Base-by-base conservation (phyloP, 345 rosid genomes). In the Excoecaria cochinchinensis region DNA sequence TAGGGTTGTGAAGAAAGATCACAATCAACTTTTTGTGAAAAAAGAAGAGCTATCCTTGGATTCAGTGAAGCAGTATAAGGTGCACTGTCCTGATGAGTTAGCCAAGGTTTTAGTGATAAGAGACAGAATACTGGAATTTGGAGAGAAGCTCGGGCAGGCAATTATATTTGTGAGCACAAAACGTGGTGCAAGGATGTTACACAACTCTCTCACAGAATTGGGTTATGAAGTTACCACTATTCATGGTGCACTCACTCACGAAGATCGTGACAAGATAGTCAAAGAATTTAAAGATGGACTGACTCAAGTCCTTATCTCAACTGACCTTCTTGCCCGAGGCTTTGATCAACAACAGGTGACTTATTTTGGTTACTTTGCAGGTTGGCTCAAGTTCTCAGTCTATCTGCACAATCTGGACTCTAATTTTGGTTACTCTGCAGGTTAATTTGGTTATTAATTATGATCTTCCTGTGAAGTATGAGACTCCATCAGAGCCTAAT, bases 61-160 rank as follows among this genome's bases (percentile, higher is more conserved):
- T 75, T 80, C 97, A 0, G 89, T 95, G 10, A 95, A 95, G 89
- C 99, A 95, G 81, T 95, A 86, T 84, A 95, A 95, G 83, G 98
- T 95, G 68, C 25, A 63, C 38, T 92, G 97, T 67, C 97, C 99
- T n/a, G 89, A 80, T 62, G 99, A 93, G 80, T 76, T 78, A 42
- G 71, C 90, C 74, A 95, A 95, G 87, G 84, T 93, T 70, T 55
- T 69, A 42, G 93, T 91, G 56, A 85, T 95, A 59, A 95, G 88
- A 74, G 97, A 92, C 71, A 89, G 88, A 75, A 95, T 95, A 36
- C 84, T 95, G 50, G 99, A 95, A 81, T 75, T 93, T 0, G 98
- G 95, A 38, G 97, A 93, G 82, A 83, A 83, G 14, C 38, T 95
- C 62, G 99, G 98, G 17, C 98, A 93, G 85, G 86, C 92, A 0